Evolutionary conservation across 768 basidiomycete species (phyloP).

Genomic region (Trametes meyenii): DNA sequence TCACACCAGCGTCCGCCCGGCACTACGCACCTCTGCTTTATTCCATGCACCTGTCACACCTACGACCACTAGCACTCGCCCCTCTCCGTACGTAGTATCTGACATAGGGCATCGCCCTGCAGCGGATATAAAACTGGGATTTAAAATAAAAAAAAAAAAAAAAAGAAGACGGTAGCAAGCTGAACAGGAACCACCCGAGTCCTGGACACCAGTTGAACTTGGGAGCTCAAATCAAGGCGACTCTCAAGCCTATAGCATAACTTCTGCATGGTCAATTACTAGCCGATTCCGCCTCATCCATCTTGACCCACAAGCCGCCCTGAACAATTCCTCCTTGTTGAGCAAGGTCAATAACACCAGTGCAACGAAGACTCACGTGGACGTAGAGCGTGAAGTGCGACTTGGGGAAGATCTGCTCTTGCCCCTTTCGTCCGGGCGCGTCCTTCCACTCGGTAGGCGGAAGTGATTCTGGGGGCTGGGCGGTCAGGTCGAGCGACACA

Average conservation of each 20-base stretch:
- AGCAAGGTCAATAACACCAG: background rate
- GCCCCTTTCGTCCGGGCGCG: constrained; percentile 42
- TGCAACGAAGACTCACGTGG: background rate
- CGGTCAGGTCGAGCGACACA: constrained; percentile 48
- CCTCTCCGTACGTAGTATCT: background rate
- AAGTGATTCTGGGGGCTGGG: constrained; percentile 41
- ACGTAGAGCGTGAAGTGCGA: constrained; percentile 14
- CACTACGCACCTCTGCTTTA: background rate
- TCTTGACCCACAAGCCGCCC: constrained; percentile 34
- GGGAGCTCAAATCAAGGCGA: background rate
- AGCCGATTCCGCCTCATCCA: constrained; percentile 13
- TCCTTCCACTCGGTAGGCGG: constrained; percentile 56
- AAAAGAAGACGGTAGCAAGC: too few relatives aligned
- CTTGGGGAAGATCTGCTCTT: constrained; percentile 38
- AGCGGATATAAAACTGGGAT: background rate
- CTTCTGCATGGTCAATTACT: background rate
- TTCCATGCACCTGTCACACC: background rate
- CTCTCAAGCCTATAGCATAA: background rate
- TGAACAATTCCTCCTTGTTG: background rate
- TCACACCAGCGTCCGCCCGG: background rate
- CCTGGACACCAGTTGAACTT: too few relatives aligned
- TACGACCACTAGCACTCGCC: background rate
- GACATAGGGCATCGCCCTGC: background rate
- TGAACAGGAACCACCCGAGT: too few relatives aligned
- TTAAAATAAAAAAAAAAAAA: background rate